These are phyloP conservation scores for Quaeritorhiza haematococci DNA, from an alignment of 371 early-diverging fungal species.

Conservation along the genomic window DNA sequence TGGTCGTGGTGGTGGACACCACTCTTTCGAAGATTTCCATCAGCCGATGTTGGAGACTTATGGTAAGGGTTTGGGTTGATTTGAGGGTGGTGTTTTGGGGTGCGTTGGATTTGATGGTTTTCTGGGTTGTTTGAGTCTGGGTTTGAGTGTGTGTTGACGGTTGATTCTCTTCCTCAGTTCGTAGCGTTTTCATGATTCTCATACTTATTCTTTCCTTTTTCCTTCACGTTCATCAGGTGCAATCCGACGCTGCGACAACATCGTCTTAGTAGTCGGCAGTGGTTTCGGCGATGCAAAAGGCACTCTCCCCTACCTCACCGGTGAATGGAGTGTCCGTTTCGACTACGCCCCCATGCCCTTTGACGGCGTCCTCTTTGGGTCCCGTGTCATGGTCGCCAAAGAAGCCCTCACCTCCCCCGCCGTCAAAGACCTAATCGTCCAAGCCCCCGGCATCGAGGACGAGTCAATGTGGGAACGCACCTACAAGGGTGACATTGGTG, in stretches of 20 bases:
- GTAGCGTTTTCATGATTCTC: too few relatives aligned
- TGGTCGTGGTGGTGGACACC: constrained; percentile 95
- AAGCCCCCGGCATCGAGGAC: constrained; percentile 63
- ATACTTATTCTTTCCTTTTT: constrained; percentile 6
- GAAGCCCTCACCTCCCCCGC: constrained; percentile 78
- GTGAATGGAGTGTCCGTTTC: constrained; percentile 83
- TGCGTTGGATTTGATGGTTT: too few relatives aligned
- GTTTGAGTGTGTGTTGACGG: not conserved
- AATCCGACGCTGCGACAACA: constrained; percentile 80
- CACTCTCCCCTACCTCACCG: constrained; percentile 90
- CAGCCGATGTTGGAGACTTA: constrained; percentile 91
- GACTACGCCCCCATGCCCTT: constrained; percentile 93
- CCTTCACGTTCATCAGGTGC: constrained; percentile 40
- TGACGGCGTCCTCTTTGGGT: constrained; percentile 90
- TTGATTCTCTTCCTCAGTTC: too few relatives aligned
- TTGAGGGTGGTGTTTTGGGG: too few relatives aligned
- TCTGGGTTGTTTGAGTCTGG: not conserved
- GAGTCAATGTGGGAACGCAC: constrained; percentile 91
- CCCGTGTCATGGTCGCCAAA: constrained; percentile 93
- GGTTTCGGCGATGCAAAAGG: constrained; percentile 90
- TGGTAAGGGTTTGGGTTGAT: constrained; percentile 19
- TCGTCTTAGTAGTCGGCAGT: constrained; percentile 86
- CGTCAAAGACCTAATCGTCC: constrained; percentile 89
- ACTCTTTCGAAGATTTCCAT: constrained; percentile 94
- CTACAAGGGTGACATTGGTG: constrained; percentile 85